These are phyloP conservation scores for Exophiala sp. DNA, from an alignment of 2,329 filamentous ascomycete species.

Conservation along the genomic window DNA sequence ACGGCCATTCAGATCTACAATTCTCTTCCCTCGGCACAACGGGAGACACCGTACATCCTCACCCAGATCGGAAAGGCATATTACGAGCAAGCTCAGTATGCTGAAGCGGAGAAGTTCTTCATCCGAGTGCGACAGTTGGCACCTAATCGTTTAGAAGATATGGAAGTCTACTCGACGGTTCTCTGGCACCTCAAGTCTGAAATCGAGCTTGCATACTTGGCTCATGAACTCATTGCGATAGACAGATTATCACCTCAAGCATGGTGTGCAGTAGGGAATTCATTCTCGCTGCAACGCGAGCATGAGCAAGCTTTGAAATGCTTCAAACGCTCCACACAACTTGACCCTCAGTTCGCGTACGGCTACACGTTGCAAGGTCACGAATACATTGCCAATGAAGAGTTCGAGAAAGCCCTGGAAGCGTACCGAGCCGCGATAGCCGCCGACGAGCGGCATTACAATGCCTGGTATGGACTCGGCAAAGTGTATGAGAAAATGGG, in stretches of 20 bases:
- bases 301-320: conserved; percentile 91
- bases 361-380: conserved; percentile 94
- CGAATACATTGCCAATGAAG: conserved; percentile 91
- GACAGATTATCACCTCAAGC: conserved; percentile 87
- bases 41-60: conserved; percentile 89
- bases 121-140: conserved; percentile 69
- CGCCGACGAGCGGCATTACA: conserved; percentile 86
- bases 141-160: conserved; percentile 80
- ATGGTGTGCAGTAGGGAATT: conserved; percentile 93
- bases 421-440: conserved; percentile 81
- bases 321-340: conserved; percentile 88
- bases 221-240: conserved; percentile 80
- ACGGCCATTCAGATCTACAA: conserved; percentile 71
- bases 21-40: conserved; percentile 64
- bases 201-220: conserved; percentile 82
- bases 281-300: conserved; percentile 84
- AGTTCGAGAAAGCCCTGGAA: conserved; percentile 88
- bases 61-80: conserved; percentile 84
- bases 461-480: conserved; percentile 91
- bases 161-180: conserved; percentile 98
- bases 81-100: conserved; percentile 83
- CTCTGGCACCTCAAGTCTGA: conserved; percentile 97
- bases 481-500: conserved; percentile 82
- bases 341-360: conserved; percentile 87
- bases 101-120: conserved; percentile 82